Base-by-base conservation (phyloP, 805 yeast species). In the Lipomyces lipofer region DNA sequence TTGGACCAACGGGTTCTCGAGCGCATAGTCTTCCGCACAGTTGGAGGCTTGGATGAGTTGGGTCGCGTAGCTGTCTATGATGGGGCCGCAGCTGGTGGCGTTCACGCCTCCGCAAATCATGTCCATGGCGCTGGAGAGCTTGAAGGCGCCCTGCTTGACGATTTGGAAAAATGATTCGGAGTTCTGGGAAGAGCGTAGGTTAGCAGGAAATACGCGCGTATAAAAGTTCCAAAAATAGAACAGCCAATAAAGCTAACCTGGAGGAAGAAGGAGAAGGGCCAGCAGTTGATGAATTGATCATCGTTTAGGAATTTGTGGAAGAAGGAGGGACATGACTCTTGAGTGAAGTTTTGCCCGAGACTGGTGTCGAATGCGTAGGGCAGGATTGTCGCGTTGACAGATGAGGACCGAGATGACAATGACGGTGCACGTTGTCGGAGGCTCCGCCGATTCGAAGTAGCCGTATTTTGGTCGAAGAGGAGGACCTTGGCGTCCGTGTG, bases 181-280 rank as follows among this genome's bases (percentile, higher is more conserved):
- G 47, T 54, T 66, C 60, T 56, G 25, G 13, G 10, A 28, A 17
- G 10, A 21, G 25, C 15, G 5, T 7, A 33, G 43, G 10, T 12
- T 13, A 32, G 2, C 12, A 0, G n/a, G 19, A 17, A 44, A n/a
- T 17, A 28, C n/a, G 25, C 52, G 38, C 24, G 4, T n/a, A 40
- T 42, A 35, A 4, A 15, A 13, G 24, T 25, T n/a, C 36, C 17
- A 24, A 17, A 21, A 30, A 27, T 10, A 32, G 36, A 17, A 25
- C 29, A 44, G 15, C 15, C 32, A 25, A 17, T 25, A 17, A 15
- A 24, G 47, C 51, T 12, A 13, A 53, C 61, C 49, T 60, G 62
- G 9, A 67, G 61, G 42, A 56, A 66, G 48, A 67, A 67, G 13
- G 70, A 66, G 58, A 67, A 57, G 12, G 71, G 71, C 29, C 56